phyloP scores from a whole-genome alignment of 139 green algal genomes.

The Chlamydomonas schloesseri region DNA sequence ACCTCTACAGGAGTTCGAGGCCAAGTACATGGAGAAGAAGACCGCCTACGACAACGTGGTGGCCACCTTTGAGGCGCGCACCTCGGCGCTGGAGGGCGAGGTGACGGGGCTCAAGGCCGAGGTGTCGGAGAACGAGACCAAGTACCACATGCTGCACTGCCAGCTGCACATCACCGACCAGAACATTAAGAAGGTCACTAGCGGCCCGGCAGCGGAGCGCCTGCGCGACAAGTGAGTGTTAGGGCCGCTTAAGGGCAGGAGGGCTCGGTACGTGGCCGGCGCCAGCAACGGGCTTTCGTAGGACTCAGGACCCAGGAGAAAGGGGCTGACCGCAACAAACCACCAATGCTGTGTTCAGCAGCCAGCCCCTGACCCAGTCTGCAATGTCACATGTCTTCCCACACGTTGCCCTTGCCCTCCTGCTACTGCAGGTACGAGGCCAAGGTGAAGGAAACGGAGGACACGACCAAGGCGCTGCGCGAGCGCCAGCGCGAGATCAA shows the following conservation, averaged over 20 bases:
- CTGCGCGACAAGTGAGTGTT: constrained; percentile 51
- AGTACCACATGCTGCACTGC: constrained; percentile 60
- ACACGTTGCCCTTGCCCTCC: too few relatives aligned
- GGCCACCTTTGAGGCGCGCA: constrained; percentile 44
- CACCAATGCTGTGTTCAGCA: too few relatives aligned
- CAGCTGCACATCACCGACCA: constrained; percentile 57
- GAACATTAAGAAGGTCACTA: constrained; percentile 60
- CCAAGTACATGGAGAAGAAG: constrained; percentile 51
- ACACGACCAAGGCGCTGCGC: constrained; percentile 19
- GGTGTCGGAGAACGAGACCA: constrained; percentile 51
- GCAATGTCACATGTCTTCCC: too few relatives aligned
- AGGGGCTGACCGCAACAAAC: too few relatives aligned
- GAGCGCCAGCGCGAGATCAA: constrained; percentile 51
- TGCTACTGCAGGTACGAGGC: constrained; percentile 39
- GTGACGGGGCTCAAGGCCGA: constrained; percentile 48
- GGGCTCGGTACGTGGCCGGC: too few relatives aligned
- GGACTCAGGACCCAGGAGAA: too few relatives aligned
- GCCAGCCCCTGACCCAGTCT: too few relatives aligned
- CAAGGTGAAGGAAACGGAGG: constrained; percentile 40
- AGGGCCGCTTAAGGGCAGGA: too few relatives aligned
- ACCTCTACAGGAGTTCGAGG: constrained; percentile 52
- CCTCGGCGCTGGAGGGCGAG: constrained; percentile 49
- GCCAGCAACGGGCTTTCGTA: too few relatives aligned
- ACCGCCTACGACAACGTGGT: constrained; percentile 56
- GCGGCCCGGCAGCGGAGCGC: constrained; percentile 53